Evolutionary conservation across 1,284 basidiomycete species (phyloP), one percentile per base, ranked within the genome.

Genomic region (Ganoderma meredithae): DNA sequence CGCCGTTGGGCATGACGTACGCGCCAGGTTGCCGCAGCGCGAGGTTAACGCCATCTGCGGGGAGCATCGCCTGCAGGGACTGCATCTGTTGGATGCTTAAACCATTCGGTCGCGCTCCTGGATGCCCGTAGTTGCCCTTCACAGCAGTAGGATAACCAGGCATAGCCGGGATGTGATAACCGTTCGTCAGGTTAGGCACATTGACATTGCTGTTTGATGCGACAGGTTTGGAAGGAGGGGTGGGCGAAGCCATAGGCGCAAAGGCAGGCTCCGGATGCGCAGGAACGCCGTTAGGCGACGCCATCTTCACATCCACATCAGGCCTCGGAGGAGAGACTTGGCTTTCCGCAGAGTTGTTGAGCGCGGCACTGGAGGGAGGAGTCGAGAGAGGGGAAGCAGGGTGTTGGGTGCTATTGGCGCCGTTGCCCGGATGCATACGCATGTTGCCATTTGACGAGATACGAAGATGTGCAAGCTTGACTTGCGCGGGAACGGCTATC

Each of bases 391-490:
- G 79, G 13, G 78, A 77, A 2, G 73, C 69, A n/a, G 71, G 60
- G 31, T 73, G 71, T 10, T 72, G 66, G 4, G 69, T 44, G 17
- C 67, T 64, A 58, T 68, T 71, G 2, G 70, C 55, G n/a, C 64
- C 70, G 40, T 72, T 67, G 10, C 71, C 71, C 9, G 76, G 44
- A 67, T 74, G 13, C 1, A 86, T 84, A 22, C 84, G 86, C 78
- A 86, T 87, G 44, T 80, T 84, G 65, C 84, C 85, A 49, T 84
- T 85, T 0, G 87, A 85, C 0, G 87, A 86, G 44, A 88, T 86
- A 40, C 88, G 85, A 79, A 88, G 83, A 61, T 87, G 87, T 0
- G 87, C 85, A 65, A 84, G 76, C 53, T 85, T 90, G 69, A 89
- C 77, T 61, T 86, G 87, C 22, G 87, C 82, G 0, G 87, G 80